Conservation (phyloP, 441 rosid species). For the Pelargonium citronellum region DNA sequence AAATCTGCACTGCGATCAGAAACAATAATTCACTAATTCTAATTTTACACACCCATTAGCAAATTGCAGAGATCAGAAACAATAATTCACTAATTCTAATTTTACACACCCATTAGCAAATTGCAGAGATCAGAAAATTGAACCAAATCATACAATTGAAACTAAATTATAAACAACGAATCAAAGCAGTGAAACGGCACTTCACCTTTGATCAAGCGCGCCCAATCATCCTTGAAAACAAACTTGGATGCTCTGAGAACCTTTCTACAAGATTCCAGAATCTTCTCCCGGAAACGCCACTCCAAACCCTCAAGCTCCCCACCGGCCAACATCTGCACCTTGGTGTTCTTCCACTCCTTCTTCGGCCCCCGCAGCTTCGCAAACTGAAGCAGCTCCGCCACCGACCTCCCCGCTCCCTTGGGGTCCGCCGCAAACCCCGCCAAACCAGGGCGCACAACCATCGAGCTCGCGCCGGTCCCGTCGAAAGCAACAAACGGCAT, state of each 20-base stretch:
- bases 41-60: background rate
- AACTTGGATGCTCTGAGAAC: conserved; percentile 39
- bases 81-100: no score
- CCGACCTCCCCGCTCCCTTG: conserved; percentile 22
- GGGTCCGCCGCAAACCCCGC: conserved; percentile 20
- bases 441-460: conserved; percentile 22
- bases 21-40: background rate
- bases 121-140: background rate
- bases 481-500: conserved; percentile 21
- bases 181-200: background rate
- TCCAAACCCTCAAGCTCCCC: conserved; percentile 20
- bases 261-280: conserved; percentile 30
- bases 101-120: background rate
- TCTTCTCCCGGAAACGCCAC: background rate
- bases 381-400: conserved; percentile 30
- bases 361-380: conserved; percentile 29
- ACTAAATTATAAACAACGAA: background rate
- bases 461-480: conserved; percentile 27
- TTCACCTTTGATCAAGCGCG: conserved; percentile 32
- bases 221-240: conserved; percentile 41
- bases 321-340: conserved; percentile 32
- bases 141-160: background rate
- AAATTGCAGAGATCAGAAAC: background rate
- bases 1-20: background rate
- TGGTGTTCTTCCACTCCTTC: conserved; percentile 35